phyloP scores from a whole-genome alignment of 495 filamentous ascomycete species.

The Aspergillus mulundensis region DNA sequence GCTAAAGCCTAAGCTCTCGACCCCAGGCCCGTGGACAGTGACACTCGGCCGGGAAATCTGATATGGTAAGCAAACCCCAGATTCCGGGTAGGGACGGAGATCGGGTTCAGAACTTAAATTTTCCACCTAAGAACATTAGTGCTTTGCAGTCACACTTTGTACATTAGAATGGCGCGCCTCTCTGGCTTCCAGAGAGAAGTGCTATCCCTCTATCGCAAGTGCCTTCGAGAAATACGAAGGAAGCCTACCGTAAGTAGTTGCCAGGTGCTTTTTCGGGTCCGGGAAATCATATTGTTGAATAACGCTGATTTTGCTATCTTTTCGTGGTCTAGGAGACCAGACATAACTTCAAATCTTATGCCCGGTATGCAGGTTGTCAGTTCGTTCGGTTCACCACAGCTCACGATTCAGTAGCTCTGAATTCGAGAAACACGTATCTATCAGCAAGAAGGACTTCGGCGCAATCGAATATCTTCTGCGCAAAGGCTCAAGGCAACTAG shows the following conservation, averaged over 20 bases:
- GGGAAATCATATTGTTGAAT: neutral
- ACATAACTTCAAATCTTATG: constrained; percentile 52
- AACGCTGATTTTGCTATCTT: constrained; percentile 4
- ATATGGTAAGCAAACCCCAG: neutral
- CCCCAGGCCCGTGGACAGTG: no score
- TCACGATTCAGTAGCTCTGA: constrained; percentile 51
- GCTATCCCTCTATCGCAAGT: constrained; percentile 78
- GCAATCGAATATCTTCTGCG: constrained; percentile 85
- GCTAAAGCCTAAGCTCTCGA: neutral
- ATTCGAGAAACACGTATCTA: constrained; percentile 63
- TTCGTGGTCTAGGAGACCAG: constrained; percentile 41
- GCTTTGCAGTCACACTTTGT: neutral
- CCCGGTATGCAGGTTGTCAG: constrained; percentile 40
- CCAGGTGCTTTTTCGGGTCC: neutral
- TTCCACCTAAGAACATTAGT: neutral
- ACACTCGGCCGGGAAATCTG: constrained; percentile 5
- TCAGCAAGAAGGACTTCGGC: constrained; percentile 85
- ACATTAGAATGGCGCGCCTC: constrained; percentile 51
- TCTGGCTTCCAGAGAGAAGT: constrained; percentile 94
- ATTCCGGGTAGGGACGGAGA: neutral
- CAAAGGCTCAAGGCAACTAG: constrained; percentile 79
- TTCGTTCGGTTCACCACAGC: neutral
- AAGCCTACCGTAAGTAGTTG: constrained; percentile 68
- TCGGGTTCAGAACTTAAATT: neutral
- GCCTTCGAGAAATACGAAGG: constrained; percentile 71